Base-by-base conservation (phyloP, 2,329 filamentous ascomycete genomes). In the Onygenales sp. region DNA sequence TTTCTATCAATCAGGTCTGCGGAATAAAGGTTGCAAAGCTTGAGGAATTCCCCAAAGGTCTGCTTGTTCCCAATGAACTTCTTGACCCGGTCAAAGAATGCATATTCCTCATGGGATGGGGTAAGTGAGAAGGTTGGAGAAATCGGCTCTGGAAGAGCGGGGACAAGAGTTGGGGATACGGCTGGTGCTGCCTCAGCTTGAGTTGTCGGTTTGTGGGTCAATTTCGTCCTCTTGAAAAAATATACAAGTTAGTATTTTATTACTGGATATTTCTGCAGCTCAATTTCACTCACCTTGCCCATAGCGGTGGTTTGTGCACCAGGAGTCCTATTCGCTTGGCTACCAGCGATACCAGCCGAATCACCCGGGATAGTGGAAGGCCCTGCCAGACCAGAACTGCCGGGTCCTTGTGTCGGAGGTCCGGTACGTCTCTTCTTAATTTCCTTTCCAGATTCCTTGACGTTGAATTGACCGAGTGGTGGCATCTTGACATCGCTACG, bases 1-100 rank as follows among this genome's bases (percentile, higher is more conserved):
- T 87, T 84, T 54, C 86, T 86, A 64, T 95, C 89, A 57, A 98
- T 94, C 49, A 98, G 79, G 60, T 94, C 91, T 62, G 95, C 88
- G 21, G 87, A 93, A 73, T 89, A 98, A 33, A 98, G 78, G 61
- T 97, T 98, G 75, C 92, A 93, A 6, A 98, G 82, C 74, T 98
- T 98, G 58, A 98, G 73, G 70, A 98, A 98, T 68, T 98, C 93
- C 62, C 88, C 91, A 79, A 95, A 94, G 2, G 86, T 86, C 53
- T 88, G 87, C 67, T 95, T 87, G 69, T 97, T 97, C 56, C 86
- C 85, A 54, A 98, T 88, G 63, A 86, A 92, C 71, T 98, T 98
- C 79, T 96, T 97, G 14, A 93, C 90, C 6, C 90, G 85, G 57
- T 98, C 93, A 62, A 98, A 98, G 72, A 97, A 97, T 2, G 84